phyloP scores from a whole-genome alignment of 345 rosid species.

The Raphanus sativus region DNA sequence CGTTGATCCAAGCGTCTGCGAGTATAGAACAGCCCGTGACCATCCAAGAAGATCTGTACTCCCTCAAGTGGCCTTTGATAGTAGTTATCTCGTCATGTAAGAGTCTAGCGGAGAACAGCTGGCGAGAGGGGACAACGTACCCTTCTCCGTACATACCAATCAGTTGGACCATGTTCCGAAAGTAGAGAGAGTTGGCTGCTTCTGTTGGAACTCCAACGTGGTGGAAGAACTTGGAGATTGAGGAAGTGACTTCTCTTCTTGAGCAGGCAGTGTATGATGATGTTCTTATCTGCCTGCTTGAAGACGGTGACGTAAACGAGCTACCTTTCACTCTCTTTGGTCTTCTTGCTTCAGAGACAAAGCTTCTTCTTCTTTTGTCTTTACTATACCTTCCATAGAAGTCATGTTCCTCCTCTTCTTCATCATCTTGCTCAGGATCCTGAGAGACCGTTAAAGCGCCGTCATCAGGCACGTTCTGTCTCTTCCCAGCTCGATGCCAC shows the following conservation, averaged over 20 bases:
- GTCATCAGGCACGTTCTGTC: constrained; percentile 58
- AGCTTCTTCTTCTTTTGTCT: constrained; percentile 49
- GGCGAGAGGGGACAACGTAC: constrained; percentile 48
- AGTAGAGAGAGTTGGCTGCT: constrained; percentile 57
- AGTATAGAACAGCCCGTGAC: constrained; percentile 55
- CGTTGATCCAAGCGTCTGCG: constrained; percentile 70
- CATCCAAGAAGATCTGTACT: constrained; percentile 50
- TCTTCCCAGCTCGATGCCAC: constrained; percentile 75
- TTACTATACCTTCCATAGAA: constrained; percentile 51
- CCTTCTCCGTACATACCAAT: constrained; percentile 56
- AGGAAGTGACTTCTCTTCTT: constrained; percentile 52
- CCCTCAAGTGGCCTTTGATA: constrained; percentile 47
- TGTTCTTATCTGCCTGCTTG: constrained; percentile 42
- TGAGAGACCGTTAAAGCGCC: constrained; percentile 49
- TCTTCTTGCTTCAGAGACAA: constrained; percentile 48
- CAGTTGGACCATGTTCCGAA: constrained; percentile 58
- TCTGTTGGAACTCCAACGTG: constrained; percentile 55
- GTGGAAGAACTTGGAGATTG: constrained; percentile 62
- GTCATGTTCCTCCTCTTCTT: constrained; percentile 44
- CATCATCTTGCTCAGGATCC: constrained; percentile 53
- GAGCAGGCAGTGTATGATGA: constrained; percentile 25
- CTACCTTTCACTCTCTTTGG: constrained; percentile 50
- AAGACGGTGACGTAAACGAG: constrained; percentile 39
- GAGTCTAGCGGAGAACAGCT: constrained; percentile 47
- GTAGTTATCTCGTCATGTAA: constrained; percentile 55